Evolutionary conservation across 257 asterid species (phyloP).

Genomic region (Salvia splendens): DNA sequence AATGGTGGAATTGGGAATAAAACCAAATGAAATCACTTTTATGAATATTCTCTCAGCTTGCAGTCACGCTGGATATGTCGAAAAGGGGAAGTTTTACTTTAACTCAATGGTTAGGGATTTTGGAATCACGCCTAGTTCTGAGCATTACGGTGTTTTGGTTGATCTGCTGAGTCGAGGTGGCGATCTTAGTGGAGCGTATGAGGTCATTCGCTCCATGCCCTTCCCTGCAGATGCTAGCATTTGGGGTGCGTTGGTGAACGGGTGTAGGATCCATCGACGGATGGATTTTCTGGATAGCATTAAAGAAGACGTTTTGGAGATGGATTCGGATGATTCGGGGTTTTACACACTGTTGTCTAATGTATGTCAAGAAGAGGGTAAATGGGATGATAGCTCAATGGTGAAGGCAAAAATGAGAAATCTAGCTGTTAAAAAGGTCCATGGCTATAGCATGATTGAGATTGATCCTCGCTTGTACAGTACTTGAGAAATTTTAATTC

Average conservation of each 20-base stretch:
- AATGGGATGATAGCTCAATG: constrained; percentile 57
- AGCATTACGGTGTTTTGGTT: constrained; percentile 83
- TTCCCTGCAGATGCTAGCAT: constrained; percentile 58
- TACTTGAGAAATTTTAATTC: too few species aligned
- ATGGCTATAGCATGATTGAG: constrained; percentile 75
- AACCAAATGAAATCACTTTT: constrained; percentile 68
- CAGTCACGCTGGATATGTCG: constrained; percentile 77
- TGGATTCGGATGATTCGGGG: constrained; percentile 72
- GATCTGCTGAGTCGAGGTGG: constrained; percentile 89
- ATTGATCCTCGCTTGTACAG: constrained; percentile 30
- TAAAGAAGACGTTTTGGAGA: constrained; percentile 41
- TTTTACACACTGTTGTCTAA: constrained; percentile 64
- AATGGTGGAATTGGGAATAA: constrained; percentile 48
- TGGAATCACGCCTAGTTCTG: constrained; percentile 57
- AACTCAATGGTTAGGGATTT: constrained; percentile 55
- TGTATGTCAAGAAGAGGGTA: constrained; percentile 76
- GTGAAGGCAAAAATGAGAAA: constrained; percentile 64
- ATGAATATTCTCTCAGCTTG: constrained; percentile 82
- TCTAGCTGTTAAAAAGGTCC: constrained; percentile 57
- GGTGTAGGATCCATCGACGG: constrained; percentile 80
- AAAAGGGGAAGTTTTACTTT: constrained; percentile 68
- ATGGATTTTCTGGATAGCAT: constrained; percentile 64
- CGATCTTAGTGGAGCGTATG: constrained; percentile 66
- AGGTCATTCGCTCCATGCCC: constrained; percentile 64
- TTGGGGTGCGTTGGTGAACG: constrained; percentile 81